A percentile compares a stretch with the other conserved stretches of the same genome.
phyloP scores from a whole-genome alignment of 1,284 basidiomycete species.

The Cystobasidiaceae sp. region DNA sequence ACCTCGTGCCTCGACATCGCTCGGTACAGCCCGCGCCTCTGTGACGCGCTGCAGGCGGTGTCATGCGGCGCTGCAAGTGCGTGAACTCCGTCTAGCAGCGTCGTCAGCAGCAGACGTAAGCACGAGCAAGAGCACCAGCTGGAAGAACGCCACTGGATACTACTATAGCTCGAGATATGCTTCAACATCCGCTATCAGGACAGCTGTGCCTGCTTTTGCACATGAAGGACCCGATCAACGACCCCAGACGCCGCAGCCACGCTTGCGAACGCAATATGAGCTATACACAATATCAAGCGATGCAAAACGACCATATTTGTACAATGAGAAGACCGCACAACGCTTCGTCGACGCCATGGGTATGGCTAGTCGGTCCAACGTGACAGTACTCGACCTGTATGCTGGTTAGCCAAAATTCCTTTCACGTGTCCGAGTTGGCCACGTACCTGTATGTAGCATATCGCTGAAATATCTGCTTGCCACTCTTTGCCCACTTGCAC shows the following conservation, averaged over 20 bases:
- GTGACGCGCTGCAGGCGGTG: background rate
- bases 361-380: background rate
- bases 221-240: background rate
- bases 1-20: no score
- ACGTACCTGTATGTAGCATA: background rate
- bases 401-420: conserved; percentile 11
- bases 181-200: background rate
- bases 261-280: background rate
- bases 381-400: conserved; percentile 27
- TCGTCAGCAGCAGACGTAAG: background rate
- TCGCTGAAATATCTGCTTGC: background rate
- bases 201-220: background rate
- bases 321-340: conserved; percentile 3
- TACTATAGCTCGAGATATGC: background rate
- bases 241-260: background rate
- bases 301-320: background rate
- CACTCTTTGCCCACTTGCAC: background rate
- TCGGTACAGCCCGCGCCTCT: no score
- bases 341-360: conserved; percentile 15
- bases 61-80: background rate
- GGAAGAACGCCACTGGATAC: no score
- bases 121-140: background rate
- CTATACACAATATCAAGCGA: conserved; percentile 9
- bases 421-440: conserved; percentile 1
- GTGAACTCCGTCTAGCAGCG: background rate